These are phyloP conservation scores for Lablab purpureus DNA, from an alignment of 306 rosid species.

Conservation along the genomic window DNA sequence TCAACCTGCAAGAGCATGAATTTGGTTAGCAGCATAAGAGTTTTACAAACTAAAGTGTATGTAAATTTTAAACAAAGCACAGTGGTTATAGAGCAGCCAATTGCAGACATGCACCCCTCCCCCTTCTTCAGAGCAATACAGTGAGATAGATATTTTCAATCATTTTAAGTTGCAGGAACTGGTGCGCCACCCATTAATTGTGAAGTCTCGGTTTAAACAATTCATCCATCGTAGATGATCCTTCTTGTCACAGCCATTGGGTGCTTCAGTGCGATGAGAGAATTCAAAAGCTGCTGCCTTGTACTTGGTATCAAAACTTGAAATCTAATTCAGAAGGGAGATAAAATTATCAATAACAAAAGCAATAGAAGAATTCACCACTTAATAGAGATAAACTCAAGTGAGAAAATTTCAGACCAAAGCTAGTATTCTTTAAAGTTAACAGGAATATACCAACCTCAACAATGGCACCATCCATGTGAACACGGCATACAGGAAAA, in stretches of 20 bases:
- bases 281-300: not conserved
- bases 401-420: conserved; percentile 22
- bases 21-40: conserved; percentile 29
- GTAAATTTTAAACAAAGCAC: not conserved
- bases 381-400: too few species aligned
- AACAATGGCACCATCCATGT: conserved; percentile 65
- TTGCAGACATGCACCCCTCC: not conserved
- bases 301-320: conserved; percentile 76
- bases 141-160: too few species aligned
- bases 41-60: not conserved
- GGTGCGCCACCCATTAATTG: conserved; percentile 81
- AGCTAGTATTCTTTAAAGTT: not conserved
- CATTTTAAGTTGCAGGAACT: conserved; percentile 45
- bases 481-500: conserved; percentile 94
- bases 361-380: too few species aligned
- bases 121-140: too few species aligned
- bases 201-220: conserved; percentile 85
- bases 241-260: conserved; percentile 62
- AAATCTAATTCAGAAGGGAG: conserved; percentile 65
- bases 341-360: conserved; percentile 26
- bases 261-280: conserved; percentile 47
- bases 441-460: conserved; percentile 64
- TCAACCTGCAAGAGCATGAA: conserved; percentile 67
- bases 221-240: conserved; percentile 87
- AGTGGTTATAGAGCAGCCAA: conserved; percentile 31